phyloP scores from a whole-genome alignment of 129 eudicot genomes.

The Apium graveolens region DNA sequence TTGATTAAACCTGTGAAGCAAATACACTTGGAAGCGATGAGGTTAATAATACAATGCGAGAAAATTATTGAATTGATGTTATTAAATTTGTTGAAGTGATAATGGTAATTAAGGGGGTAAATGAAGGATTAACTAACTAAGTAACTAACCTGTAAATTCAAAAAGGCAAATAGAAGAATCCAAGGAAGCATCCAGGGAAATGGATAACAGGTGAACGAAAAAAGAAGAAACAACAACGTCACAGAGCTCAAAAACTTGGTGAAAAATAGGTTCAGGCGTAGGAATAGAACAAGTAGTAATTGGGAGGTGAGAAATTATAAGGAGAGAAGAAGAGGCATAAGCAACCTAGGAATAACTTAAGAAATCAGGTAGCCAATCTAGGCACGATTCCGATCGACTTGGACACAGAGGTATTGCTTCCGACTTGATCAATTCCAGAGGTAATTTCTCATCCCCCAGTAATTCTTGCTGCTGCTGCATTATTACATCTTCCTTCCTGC shows the following conservation, averaged over 20 bases:
- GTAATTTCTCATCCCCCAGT: constrained; percentile 18
- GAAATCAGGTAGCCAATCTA: constrained; percentile 71
- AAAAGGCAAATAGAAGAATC: constrained; percentile 47
- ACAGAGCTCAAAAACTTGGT: constrained; percentile 71
- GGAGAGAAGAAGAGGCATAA: constrained; percentile 78
- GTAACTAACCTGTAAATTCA: constrained; percentile 29
- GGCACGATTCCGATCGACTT: constrained; percentile 34
- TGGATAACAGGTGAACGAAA: constrained; percentile 60
- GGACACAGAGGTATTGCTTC: constrained; percentile 66
- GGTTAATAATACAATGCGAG: too few relatives aligned
- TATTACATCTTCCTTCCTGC: too few relatives aligned
- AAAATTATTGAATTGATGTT: too few relatives aligned
- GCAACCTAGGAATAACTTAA: constrained; percentile 87
- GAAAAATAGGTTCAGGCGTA: constrained; percentile 46
- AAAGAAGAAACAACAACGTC: constrained; percentile 35
- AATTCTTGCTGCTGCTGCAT: too few relatives aligned
- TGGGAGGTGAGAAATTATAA: constrained; percentile 85
- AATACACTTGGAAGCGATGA: too few relatives aligned
- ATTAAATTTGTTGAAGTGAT: too few relatives aligned
- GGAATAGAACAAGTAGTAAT: constrained; percentile 24
- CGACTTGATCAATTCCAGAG: constrained; percentile 58
- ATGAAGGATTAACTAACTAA: too few relatives aligned
- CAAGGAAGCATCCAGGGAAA: constrained; percentile 46
- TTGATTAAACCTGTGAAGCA: too few relatives aligned
- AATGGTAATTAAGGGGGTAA: too few relatives aligned